A percentile compares a stretch with the other conserved stretches of the same genome.
Evolutionary conservation across 345 rosid species (phyloP).

Genomic region (Jatropha curcas): DNA sequence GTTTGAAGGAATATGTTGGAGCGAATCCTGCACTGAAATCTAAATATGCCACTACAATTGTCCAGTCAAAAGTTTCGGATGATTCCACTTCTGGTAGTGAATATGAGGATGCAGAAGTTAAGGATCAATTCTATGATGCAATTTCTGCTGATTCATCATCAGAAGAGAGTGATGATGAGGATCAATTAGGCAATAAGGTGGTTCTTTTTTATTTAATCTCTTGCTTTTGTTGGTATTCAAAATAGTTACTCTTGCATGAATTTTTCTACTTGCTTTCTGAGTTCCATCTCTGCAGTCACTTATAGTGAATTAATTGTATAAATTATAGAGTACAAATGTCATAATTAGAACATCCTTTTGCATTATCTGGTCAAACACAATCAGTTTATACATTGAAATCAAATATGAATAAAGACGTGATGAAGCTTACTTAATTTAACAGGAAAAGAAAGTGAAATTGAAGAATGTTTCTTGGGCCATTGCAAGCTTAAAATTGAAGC

Average conservation of each 20-base stretch:
- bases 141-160: slow-evolving; percentile 62
- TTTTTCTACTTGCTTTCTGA: background rate
- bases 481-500: slow-evolving; percentile 66
- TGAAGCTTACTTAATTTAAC: slow-evolving; percentile 24
- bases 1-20: slow-evolving; percentile 87
- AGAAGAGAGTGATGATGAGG: slow-evolving; percentile 64
- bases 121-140: slow-evolving; percentile 95
- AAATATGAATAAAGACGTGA: background rate
- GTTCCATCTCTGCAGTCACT: too few species aligned
- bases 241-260: background rate
- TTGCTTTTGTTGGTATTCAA: background rate
- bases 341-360: background rate
- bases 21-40: slow-evolving; percentile 79
- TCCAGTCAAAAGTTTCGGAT: slow-evolving; percentile 57
- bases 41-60: slow-evolving; percentile 51
- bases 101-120: slow-evolving; percentile 56
- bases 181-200: slow-evolving; percentile 49
- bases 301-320: background rate
- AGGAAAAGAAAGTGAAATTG: slow-evolving; percentile 69
- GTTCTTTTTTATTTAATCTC: slow-evolving; percentile 19
- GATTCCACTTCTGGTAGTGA: slow-evolving; percentile 44
- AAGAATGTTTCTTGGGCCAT: slow-evolving; percentile 94
- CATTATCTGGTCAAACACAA: background rate
- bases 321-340: background rate
- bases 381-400: background rate